These are phyloP conservation scores for Phytopythium ostracodes DNA, from an alignment of 352 stramenopile genomes.

Conservation along the genomic window DNA sequence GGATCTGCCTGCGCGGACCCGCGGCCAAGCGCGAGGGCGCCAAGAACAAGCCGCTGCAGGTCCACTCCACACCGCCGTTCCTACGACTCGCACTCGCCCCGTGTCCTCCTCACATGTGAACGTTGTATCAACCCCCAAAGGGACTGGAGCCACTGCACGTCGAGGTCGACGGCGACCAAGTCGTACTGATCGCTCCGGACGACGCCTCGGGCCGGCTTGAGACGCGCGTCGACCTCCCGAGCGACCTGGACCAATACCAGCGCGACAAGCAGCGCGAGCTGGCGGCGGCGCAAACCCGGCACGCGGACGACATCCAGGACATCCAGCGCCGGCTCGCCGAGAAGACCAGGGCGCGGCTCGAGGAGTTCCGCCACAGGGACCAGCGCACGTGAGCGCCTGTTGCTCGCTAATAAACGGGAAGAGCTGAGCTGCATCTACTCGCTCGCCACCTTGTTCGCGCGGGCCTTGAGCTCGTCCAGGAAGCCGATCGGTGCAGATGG, in stretches of 20 bases:
- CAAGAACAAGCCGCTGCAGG: constrained; percentile 12
- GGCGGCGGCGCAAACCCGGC: constrained; percentile 29
- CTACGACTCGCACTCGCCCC: background rate
- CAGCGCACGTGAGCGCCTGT: too few relatives aligned
- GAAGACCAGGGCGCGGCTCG: constrained; percentile 53
- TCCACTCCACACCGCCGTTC: background rate
- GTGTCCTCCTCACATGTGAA: background rate
- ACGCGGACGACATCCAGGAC: constrained; percentile 36
- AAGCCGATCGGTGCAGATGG: constrained; percentile 21
- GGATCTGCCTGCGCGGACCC: constrained; percentile 59
- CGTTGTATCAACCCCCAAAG: constrained; percentile 11
- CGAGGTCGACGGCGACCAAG: constrained; percentile 33
- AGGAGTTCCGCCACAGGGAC: constrained; percentile 14
- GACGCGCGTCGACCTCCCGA: too few relatives aligned
- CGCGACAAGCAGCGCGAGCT: constrained; percentile 41
- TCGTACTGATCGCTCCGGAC: constrained; percentile 26
- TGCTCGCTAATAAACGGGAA: too few relatives aligned
- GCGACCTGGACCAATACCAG: constrained; percentile 33
- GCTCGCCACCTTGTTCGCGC: constrained; percentile 4
- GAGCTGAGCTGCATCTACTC: too few relatives aligned
- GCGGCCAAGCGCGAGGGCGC: constrained; percentile 29
- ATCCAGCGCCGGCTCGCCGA: constrained; percentile 51
- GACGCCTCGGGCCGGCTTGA: constrained; percentile 11
- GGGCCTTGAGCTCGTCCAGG: constrained; percentile 40
- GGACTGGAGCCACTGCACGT: constrained; percentile 34